Base-by-base conservation (phyloP, 73 alveolate genomes). In the Loxodes magnus region DNA sequence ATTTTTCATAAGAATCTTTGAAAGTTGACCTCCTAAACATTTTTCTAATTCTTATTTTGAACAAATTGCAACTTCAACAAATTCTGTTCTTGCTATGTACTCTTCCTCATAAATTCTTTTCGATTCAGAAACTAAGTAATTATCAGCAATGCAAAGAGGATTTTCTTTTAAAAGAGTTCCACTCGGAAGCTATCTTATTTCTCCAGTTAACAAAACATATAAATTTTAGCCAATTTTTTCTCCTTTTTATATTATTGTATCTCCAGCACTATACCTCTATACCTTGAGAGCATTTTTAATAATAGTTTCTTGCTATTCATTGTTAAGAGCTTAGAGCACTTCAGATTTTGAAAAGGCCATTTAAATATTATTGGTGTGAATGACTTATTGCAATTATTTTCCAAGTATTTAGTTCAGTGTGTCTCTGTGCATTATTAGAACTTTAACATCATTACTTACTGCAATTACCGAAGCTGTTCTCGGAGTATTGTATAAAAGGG, bases 381-480 rank as follows among this genome's bases (percentile, higher is more conserved):
- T 25, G 27, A 62, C 51, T 22, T 28, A 14, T 15, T 69, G 44
- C 2, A 62, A 62, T 31, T 44, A 35, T 24, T 59, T 56, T 4
- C 83, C 83, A 16, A 69, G 42, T 25, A 62, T 52, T 64, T 53
- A 37, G 3, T 58, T 46, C 12, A 69, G 31, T 0, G 58, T 54
- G 25, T 62, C 83, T 64, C 77, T 69, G 0, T 55, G 77, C 3
- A 69, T 51, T 14, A 68, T 62, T 14, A 69, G 28, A 17, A 64
- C 57, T 30, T 56, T 64, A 16, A 65, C 77, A 23, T 69, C 83
- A 31, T 24, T 29, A 17, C 52, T 55, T 6, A 33, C 7, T 24
- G 59, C 59, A 1, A 2, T 19, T n/a, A 46, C 34, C 27, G 59
- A 25, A n/a, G 59, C 59, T 10, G 59, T 46, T 46, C 59, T 46